Base-by-base conservation (phyloP, 306 rosid genomes). In the Cucurbita moschata region DNA sequence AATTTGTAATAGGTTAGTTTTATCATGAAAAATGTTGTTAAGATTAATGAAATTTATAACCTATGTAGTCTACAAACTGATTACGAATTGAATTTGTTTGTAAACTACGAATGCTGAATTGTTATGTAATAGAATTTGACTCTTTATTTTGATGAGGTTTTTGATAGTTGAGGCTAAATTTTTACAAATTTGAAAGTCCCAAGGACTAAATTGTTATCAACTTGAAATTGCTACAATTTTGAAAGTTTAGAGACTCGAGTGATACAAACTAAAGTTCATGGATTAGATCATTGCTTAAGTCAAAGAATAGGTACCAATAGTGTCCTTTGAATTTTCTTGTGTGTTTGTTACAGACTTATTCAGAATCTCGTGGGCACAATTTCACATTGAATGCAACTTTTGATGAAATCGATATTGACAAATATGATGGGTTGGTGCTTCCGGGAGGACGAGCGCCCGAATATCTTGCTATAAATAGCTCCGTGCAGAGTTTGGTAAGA, bases 371-470 rank as follows among this genome's bases (percentile, higher is more conserved):
- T 6, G 96, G 98, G 72, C 98, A 90, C 85, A 91, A 90, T 82
- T 94, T 90, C 75, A 35, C 78, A 8, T 86, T 94, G 75, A 94
- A 90, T 80, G 96, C 98, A 15, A 87, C 89, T 2, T 90, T 87
- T 77, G 89, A 90, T 80, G 98, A 89, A 47, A 69, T 87, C 70
- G 85, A 87, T 61, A 77, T 61, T 10, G 49, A 76, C 60, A 85
- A 64, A 42, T 90, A 90, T 75, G 97, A 94, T 76, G 98, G 98
- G 53, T 62, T 94, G 83, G 71, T 87, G 79, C 66, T 94, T n/a
- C 89, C 96, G 0, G 97, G 98, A 62, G 98, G 96, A 59, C 85
- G 97, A 75, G 91, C 98, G n/a, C 96, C 98, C 2, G 97, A 94
- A 73, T 87, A 90, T 83, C 96, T 90, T 26, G 92, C 95, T 74